Conservation (phyloP, 495 filamentous ascomycete genomes). For the Podospora pseudopauciseta region DNA sequence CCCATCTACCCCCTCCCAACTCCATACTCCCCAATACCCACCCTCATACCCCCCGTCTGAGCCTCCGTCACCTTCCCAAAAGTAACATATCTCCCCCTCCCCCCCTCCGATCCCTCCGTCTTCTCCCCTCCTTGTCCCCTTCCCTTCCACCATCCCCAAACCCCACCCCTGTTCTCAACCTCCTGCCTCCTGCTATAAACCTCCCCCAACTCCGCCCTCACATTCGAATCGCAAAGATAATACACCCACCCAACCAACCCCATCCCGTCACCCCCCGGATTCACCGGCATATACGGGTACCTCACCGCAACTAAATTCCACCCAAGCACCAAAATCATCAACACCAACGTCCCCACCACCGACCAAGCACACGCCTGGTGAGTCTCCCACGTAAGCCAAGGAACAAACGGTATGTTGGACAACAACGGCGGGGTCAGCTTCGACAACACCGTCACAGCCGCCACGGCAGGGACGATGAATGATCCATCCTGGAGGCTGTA, state of each 20-base stretch:
- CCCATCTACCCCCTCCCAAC: background rate
- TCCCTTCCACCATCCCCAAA: background rate
- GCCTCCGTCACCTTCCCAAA: background rate
- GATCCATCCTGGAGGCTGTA: background rate
- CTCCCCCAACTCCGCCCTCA: background rate
- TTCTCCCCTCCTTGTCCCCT: background rate
- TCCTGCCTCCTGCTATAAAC: background rate
- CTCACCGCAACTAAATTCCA: background rate
- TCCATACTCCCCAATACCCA: background rate
- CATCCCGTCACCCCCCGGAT: background rate
- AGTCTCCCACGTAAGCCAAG: slow-evolving; percentile 12
- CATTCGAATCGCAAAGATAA: background rate
- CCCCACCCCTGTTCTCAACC: background rate
- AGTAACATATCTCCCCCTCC: background rate
- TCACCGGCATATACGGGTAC: background rate
- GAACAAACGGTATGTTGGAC: slow-evolving; percentile 14
- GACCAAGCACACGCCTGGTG: slow-evolving; percentile 8
- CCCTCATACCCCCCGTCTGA: background rate
- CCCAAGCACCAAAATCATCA: slow-evolving; percentile 13
- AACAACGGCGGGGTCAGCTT: slow-evolving; percentile 14
- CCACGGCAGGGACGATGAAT: background rate
- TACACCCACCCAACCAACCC: background rate
- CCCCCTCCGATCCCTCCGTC: background rate
- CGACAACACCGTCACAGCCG: slow-evolving; percentile 7
- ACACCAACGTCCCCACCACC: slow-evolving; percentile 4